phyloP scores from a whole-genome alignment of 2,329 filamentous ascomycete genomes.

The Fusarium odoratissimum region DNA sequence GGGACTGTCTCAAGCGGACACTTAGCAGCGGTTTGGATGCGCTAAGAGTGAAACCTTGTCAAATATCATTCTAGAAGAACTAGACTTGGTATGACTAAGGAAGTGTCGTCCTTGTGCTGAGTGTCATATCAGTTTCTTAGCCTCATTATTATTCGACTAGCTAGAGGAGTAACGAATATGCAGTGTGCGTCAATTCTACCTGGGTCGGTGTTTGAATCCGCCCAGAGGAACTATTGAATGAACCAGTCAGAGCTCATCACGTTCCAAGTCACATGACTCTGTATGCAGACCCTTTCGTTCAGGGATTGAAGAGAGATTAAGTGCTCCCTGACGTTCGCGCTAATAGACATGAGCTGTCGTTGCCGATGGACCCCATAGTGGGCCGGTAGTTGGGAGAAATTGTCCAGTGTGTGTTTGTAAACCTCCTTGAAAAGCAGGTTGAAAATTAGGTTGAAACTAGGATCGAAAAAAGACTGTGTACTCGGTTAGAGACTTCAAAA shows the following conservation, averaged over 20 bases:
- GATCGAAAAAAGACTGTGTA: constrained; percentile 1
- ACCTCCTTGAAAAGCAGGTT: constrained; percentile 7
- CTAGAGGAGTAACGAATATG: not conserved
- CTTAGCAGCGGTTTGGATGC: not conserved
- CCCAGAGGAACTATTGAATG: not conserved
- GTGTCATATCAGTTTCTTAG: not conserved
- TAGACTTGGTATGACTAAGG: constrained; percentile 1
- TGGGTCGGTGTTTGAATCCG: not conserved
- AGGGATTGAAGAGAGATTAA: constrained; percentile 20
- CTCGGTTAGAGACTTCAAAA: not conserved
- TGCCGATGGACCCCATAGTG: constrained; percentile 11
- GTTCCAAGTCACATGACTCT: constrained; percentile 28
- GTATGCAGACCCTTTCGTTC: not conserved
- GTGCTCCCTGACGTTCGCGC: constrained; percentile 26
- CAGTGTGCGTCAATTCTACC: not conserved
- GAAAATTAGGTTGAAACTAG: not conserved
- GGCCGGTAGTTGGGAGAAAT: constrained; percentile 26
- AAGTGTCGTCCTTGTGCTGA: not conserved
- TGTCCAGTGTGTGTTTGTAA: constrained; percentile 8
- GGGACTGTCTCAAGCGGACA: constrained; percentile 16
- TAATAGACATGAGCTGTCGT: constrained; percentile 19
- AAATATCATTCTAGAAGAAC: constrained; percentile 25
- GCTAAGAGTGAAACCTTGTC: constrained; percentile 25
- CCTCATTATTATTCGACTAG: not conserved
- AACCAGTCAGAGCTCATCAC: not conserved